Conservation (phyloP, 345 rosid species). For the Citrus australasica region DNA sequence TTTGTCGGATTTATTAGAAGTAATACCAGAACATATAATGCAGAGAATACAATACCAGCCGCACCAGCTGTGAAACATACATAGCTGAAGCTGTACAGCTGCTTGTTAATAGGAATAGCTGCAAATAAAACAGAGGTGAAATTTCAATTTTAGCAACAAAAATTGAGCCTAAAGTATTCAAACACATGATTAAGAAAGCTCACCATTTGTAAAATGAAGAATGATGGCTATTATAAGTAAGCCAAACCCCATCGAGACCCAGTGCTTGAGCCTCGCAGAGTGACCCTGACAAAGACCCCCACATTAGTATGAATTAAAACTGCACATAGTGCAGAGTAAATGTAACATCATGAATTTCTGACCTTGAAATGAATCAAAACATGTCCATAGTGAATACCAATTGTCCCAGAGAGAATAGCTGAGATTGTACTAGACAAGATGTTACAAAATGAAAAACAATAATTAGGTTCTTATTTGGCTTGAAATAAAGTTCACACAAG, state of each 20-base stretch:
- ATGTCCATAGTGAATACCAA: slow-evolving; percentile 67
- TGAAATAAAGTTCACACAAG: background rate
- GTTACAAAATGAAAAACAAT: background rate
- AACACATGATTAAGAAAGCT: slow-evolving; percentile 7
- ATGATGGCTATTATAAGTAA: slow-evolving; percentile 39
- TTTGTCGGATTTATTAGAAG: background rate
- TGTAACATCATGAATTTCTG: slow-evolving; percentile 2
- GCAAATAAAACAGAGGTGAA: slow-evolving; percentile 7
- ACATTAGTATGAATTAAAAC: background rate
- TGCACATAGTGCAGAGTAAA: background rate
- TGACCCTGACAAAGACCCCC: slow-evolving; percentile 34
- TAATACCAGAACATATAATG: slow-evolving; percentile 51
- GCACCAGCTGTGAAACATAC: slow-evolving; percentile 64
- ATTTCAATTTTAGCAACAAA: background rate
- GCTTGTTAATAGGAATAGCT: slow-evolving; percentile 76
- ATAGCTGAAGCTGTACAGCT: slow-evolving; percentile 65
- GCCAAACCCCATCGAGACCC: slow-evolving; percentile 44
- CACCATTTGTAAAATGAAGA: slow-evolving; percentile 62
- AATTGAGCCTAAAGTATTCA: background rate
- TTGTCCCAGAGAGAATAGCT: slow-evolving; percentile 58
- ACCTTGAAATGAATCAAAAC: slow-evolving; percentile 71
- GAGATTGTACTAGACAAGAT: slow-evolving; percentile 37
- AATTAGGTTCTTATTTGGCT: background rate
- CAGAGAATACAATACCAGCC: slow-evolving; percentile 59
- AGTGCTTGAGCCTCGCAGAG: slow-evolving; percentile 62